Evolutionary conservation across 2,329 filamentous ascomycete genomes (phyloP), one percentile per base, ranked within the genome.

Genomic region (Laburnicola sp.): DNA sequence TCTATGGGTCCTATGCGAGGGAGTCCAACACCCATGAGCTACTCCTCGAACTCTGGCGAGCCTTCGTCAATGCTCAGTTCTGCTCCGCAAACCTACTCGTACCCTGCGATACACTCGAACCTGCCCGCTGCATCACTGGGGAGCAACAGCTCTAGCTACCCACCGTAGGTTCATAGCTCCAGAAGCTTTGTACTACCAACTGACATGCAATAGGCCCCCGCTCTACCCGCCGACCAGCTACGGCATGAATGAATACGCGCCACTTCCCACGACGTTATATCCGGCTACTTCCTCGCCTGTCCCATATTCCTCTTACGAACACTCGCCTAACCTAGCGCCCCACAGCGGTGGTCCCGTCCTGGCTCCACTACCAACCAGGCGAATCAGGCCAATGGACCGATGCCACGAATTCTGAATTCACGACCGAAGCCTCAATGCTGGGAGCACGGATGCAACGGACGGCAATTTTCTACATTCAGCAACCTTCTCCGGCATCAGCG

Each of bases 381-480:
- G 8, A 58, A 54, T 23, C 65, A 66, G 47, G 54, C 53, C 30
- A 65, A 53, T 51, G 56, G 62, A 26, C 62, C 69, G 7, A 66
- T 64, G 64, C 70, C 66, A 11, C 81, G 88, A 52, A 84, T 91
- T 11, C 80, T 91, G 16, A 87, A 88, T 70, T 86, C 85, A 62
- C 83, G 89, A 58, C 91, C 91, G n/a, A 96, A 96, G 75, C 91
- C 92, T 39, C 91, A 96, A 70, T 97, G 93, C 74, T 97, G 90
- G 89, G 93, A 97, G 54, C 93, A 97, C 68, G 93, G 92, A 8
- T 97, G 93, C 78, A 96, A 97, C 65, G 93, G 93, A 21, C 86
- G 92, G 27, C 89, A 96, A 66, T 97, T 97, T 69, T 96, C 91
- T 16, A 97, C 93, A 3, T 97, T 97, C 70, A 96, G 91, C 82